Conservation (phyloP, 2,329 filamentous ascomycete species). For the Apiospora marii region DNA sequence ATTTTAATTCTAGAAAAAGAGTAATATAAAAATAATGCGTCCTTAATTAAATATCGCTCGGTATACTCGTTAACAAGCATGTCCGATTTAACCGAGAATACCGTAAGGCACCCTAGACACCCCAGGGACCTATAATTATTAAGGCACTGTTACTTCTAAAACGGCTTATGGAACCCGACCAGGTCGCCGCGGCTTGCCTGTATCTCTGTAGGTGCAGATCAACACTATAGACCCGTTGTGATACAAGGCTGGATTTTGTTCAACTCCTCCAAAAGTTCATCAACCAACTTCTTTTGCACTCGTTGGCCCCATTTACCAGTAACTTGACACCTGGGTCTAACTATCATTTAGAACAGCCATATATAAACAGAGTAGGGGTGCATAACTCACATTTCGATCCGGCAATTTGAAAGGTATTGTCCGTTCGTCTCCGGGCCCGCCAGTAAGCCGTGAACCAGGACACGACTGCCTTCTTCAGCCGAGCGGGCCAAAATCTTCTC, state of each 20-base stretch:
- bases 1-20: no score
- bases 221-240: background rate
- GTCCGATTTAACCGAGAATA: no score
- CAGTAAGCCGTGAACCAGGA: slow-evolving; percentile 47
- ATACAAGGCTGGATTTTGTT: background rate
- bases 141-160: slow-evolving; percentile 29
- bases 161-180: slow-evolving; percentile 34
- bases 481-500: slow-evolving; percentile 47
- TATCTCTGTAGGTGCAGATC: background rate
- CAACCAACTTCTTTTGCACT: background rate
- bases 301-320: slow-evolving; percentile 5
- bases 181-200: slow-evolving; percentile 34
- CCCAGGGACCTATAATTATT: background rate
- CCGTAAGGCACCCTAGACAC: no score
- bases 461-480: slow-evolving; percentile 57
- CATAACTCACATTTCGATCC: background rate
- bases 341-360: background rate
- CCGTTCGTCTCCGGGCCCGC: slow-evolving; percentile 54
- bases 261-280: background rate
- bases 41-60: no score
- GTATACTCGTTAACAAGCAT: no score
- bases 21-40: no score
- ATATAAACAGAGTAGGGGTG: background rate
- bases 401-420: slow-evolving; percentile 50
- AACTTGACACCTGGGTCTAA: background rate